Base-by-base conservation (phyloP, 2,329 filamentous ascomycete genomes). In the Myrmaecium sp. region DNA sequence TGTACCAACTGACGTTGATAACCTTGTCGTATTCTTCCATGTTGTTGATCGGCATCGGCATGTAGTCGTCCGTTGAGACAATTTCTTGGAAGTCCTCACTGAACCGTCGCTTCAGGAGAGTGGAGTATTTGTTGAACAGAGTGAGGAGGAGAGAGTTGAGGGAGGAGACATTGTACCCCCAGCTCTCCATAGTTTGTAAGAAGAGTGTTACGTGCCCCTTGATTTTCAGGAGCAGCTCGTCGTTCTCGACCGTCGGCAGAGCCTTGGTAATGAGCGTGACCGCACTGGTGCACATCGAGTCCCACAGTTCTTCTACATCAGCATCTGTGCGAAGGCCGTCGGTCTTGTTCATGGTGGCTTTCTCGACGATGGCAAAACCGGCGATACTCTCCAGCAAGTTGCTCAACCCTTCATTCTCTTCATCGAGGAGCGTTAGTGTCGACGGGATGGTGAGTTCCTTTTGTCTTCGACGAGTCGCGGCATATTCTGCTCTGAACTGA, bases 181-280 rank as follows among this genome's bases (percentile, higher is more conserved):
- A 95, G 36, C 77, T 79, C 76, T 93, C 82, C 86, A 98, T 94
- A 2, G 89, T 95, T 46, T 98, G 81, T 42, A 95, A 92, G 48
- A 98, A 98, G 9, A 98, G 61, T 4, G 84, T 79, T 43, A 95
- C 74, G 14, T 91, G 69, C 23, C 82, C 82, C 52, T 98, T 98
- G 43, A 94, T 84, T 48, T 89, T 92, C n/a, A 95, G 60, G 18
- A 98, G 59, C 15, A 78, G 69, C 46, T 95, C 84, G 8, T 89
- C 83, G 46, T 91, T 89, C 31, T 72, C 73, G n/a, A 98, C 70
- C 21, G 74, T 70, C 26, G 69, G 66, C 4, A 98, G 58, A 0
- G 81, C 76, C 38, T 75, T 80, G 1, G 75, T 74, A 34, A 92
- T 91, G 25, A 95, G 60, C 6, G 65, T 67, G 37, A 95, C 82